phyloP scores from a whole-genome alignment of 2,329 filamentous ascomycete genomes.

The Microsporum canis region DNA sequence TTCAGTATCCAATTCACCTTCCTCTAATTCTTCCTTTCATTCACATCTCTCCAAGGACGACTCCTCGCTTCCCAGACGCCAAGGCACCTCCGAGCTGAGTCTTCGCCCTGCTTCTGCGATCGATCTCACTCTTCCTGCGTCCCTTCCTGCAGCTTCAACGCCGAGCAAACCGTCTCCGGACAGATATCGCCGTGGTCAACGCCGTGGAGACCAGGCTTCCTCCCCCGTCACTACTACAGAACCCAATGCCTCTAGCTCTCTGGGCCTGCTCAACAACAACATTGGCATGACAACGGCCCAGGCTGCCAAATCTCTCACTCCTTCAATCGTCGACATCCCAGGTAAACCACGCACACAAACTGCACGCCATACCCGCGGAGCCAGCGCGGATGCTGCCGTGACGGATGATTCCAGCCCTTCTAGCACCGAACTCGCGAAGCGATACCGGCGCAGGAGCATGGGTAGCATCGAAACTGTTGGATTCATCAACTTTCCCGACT shows the following conservation, averaged over 20 bases:
- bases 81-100: conserved; percentile 26
- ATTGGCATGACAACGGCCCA: conserved; percentile 1
- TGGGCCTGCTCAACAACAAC: conserved; percentile 8
- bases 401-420: conserved; percentile 41
- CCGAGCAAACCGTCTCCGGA: conserved; percentile 63
- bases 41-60: conserved; percentile 41
- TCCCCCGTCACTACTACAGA: background rate
- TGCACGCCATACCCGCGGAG: conserved; percentile 45
- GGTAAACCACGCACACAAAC: background rate
- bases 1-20: conserved; percentile 43
- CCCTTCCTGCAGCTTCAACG: conserved; percentile 46
- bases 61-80: conserved; percentile 32
- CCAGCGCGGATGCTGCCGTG: conserved; percentile 59
- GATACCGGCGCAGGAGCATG: conserved; percentile 73
- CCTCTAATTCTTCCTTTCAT: conserved; percentile 38
- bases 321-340: background rate
- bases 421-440: conserved; percentile 55
- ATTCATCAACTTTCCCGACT: conserved; percentile 22
- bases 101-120: conserved; percentile 39
- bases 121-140: conserved; percentile 40
- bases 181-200: conserved; percentile 62
- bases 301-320: background rate
- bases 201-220: conserved; percentile 38
- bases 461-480: conserved; percentile 48
- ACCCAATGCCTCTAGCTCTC: conserved; percentile 21